These are phyloP conservation scores for Exophiala calicioides DNA, from an alignment of 2,329 filamentous ascomycete genomes.

Conservation along the genomic window DNA sequence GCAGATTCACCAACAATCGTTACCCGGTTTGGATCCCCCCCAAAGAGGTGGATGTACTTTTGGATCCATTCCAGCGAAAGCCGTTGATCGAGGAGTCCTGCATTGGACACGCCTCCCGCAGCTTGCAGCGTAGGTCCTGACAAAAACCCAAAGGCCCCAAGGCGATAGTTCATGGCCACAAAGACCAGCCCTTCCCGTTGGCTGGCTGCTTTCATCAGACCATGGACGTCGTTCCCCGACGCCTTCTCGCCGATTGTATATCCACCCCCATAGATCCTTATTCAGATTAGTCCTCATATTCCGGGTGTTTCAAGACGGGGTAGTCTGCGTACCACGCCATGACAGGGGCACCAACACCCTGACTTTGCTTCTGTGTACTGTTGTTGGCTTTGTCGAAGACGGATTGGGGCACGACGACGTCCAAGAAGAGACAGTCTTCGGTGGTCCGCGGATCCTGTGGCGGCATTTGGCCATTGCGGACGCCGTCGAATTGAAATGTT, in stretches of 20 bases:
- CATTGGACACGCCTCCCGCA: slow-evolving; percentile 49
- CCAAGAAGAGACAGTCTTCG: slow-evolving; percentile 43
- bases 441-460: slow-evolving; percentile 36
- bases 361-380: not conserved
- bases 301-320: not conserved
- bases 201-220: slow-evolving; percentile 42
- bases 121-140: slow-evolving; percentile 47
- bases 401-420: slow-evolving; percentile 38
- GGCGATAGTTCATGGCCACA: slow-evolving; percentile 50
- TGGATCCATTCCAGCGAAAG: slow-evolving; percentile 61
- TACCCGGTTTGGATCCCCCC: slow-evolving; percentile 53
- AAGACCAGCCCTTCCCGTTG: slow-evolving; percentile 46
- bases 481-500: not conserved
- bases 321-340: slow-evolving; percentile 38
- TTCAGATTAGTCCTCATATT: slow-evolving; percentile 6
- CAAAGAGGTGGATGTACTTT: slow-evolving; percentile 56
- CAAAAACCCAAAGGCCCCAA: slow-evolving; percentile 53
- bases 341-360: slow-evolving; percentile 34
- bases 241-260: slow-evolving; percentile 45
- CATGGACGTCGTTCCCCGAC: slow-evolving; percentile 38
- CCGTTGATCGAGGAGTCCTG: slow-evolving; percentile 55
- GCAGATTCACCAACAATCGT: slow-evolving; percentile 56
- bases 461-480: too few relatives aligned
- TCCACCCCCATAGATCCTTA: slow-evolving; percentile 51
- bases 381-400: slow-evolving; percentile 40